Evolutionary conservation across 2,329 filamentous ascomycete genomes (phyloP), one percentile per base, ranked within the genome.

Genomic region (Penicillium sp.): DNA sequence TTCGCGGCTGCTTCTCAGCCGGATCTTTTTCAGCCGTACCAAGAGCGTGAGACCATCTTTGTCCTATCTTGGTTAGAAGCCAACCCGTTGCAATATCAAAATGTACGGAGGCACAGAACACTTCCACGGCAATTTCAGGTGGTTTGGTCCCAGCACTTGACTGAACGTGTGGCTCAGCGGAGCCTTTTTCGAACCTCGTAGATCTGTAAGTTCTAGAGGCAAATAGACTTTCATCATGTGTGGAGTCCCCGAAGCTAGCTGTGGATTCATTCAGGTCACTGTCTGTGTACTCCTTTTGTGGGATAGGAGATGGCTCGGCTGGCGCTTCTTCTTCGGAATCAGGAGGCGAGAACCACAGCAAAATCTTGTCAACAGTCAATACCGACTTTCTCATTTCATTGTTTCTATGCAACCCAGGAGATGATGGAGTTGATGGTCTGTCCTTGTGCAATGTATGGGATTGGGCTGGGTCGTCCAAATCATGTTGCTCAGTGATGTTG

Each of bases 71-170:
- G 31, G 65, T 58, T 17, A 76, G 55, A 50, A 77, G 66, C 74
- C 74, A 77, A 5, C 74, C 75, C 46, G 65, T 72, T 25, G 75
- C 67, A 53, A 75, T 75, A 57, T 77, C 75, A 48, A 76, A 69
- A 37, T 70, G 70, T 10, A 74, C 43, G 2, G 64, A 60, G 16
- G 65, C 47, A 7, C 68, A 68, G 11, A 61, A 64, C 5, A 77
- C 58, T 43, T 75, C 73, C 42, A 74, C 55, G 12, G 62, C 64
- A 22, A 75, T 55, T 5, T 64, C 58, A 22, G 63, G 50, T 4
- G 49, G 10, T 14, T 55, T 44, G 10, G 40, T 48, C 8, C 26
- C 49, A 12, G 45, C 19, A n/a, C 48, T 50, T 2, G 49, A 7
- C 2, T 59, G 48, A 14, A 30, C 10, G 25, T 49, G 60, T 6